Conservation (phyloP, 805 yeast genomes). For the Yarrowia sp. region DNA sequence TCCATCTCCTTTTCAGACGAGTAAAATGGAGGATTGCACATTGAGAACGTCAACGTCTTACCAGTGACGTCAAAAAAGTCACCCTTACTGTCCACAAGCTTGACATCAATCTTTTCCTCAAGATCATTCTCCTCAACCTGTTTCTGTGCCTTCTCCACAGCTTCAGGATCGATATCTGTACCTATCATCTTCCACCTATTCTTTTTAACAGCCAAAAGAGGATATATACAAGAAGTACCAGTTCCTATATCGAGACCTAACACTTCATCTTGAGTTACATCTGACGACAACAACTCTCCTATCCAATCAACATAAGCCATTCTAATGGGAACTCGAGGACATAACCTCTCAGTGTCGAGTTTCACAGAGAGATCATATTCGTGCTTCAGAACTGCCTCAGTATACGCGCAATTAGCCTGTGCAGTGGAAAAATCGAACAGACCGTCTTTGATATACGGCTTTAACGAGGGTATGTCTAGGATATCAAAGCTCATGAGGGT, state of each 20-base stretch:
- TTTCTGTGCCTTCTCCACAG: neutral
- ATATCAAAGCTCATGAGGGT: no score
- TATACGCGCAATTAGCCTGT: constrained; percentile 24
- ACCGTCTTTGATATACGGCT: constrained; percentile 1
- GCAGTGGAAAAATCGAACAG: constrained; percentile 5
- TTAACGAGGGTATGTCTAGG: neutral
- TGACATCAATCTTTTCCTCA: neutral
- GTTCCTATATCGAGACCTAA: constrained; percentile 20
- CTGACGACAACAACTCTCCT: neutral
- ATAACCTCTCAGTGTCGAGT: constrained; percentile 1
- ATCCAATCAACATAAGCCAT: constrained; percentile 29
- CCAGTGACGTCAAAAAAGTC: constrained; percentile 2
- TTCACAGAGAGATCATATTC: neutral
- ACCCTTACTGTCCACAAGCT: neutral
- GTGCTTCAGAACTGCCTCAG: neutral
- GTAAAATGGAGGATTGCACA: constrained; percentile 38
- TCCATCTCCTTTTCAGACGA: constrained; percentile 14
- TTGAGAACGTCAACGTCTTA: constrained; percentile 6
- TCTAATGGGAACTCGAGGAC: constrained; percentile 27
- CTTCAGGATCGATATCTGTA: constrained; percentile 12
- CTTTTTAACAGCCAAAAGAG: neutral
- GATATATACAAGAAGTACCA: constrained; percentile 9
- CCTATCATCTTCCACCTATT: constrained; percentile 23
- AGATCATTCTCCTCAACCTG: neutral
- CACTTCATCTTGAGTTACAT: neutral